A percentile compares a stretch with the other conserved stretches of the same genome.
Evolutionary conservation across 2,329 filamentous ascomycete species (phyloP).

Genomic region (Alternaria gansuensis): DNA sequence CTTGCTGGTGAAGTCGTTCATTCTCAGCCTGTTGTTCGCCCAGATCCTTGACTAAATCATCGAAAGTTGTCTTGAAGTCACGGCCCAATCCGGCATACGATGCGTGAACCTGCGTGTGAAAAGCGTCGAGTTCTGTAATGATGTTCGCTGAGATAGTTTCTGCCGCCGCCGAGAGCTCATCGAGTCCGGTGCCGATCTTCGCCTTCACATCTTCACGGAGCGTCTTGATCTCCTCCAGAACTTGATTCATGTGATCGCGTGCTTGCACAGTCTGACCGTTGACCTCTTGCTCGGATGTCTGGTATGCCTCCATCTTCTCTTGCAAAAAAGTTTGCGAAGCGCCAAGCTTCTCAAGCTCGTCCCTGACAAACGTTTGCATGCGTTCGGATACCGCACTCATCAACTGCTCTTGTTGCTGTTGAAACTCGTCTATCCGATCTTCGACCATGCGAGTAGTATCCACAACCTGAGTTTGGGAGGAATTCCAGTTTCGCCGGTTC

Average conservation of each 20-base stretch:
- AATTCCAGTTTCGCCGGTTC: slow-evolving; percentile 81
- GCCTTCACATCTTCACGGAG: slow-evolving; percentile 87
- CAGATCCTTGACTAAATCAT: slow-evolving; percentile 78
- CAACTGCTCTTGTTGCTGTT: slow-evolving; percentile 74
- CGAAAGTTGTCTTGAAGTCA: slow-evolving; percentile 87
- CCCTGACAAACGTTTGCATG: slow-evolving; percentile 78
- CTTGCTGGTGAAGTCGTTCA: slow-evolving; percentile 73
- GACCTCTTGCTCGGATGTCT: slow-evolving; percentile 72
- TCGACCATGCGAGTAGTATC: slow-evolving; percentile 82
- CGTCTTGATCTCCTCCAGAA: slow-evolving; percentile 90
- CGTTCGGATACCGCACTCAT: slow-evolving; percentile 72
- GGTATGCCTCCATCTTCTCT: slow-evolving; percentile 73
- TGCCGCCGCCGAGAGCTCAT: slow-evolving; percentile 82
- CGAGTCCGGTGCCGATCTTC: slow-evolving; percentile 83
- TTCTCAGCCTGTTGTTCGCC: slow-evolving; percentile 80
- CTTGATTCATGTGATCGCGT: slow-evolving; percentile 86
- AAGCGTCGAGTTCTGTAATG: slow-evolving; percentile 81
- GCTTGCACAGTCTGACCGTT: slow-evolving; percentile 73
- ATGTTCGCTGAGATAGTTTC: slow-evolving; percentile 91
- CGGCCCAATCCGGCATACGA: slow-evolving; percentile 85
- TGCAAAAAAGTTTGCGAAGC: slow-evolving; percentile 75
- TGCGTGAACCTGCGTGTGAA: slow-evolving; percentile 80
- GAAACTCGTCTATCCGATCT: slow-evolving; percentile 75
- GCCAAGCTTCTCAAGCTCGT: slow-evolving; percentile 76
- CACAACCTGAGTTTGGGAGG: slow-evolving; percentile 77